A percentile compares a stretch with the other conserved stretches of the same genome.
Evolutionary conservation across 805 yeast genomes (phyloP).

Genomic region (Schwanniomyces polymorphus): DNA sequence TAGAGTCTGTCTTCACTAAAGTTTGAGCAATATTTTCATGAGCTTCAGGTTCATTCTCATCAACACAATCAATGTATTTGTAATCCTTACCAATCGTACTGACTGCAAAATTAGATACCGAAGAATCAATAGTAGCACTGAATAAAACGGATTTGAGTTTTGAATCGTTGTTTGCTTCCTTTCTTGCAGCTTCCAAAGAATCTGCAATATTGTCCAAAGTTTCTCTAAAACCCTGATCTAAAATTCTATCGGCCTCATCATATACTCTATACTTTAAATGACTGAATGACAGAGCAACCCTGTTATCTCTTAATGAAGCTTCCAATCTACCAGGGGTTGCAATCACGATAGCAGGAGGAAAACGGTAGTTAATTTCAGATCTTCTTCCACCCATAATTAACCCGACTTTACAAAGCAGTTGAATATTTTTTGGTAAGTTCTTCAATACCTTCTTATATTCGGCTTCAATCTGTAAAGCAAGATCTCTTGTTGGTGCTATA

Average conservation of each 20-base stretch:
- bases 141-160: slow-evolving; percentile 69
- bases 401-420: slow-evolving; percentile 33
- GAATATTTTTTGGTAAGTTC: slow-evolving; percentile 16
- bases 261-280: slow-evolving; percentile 65
- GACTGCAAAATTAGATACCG: slow-evolving; percentile 66
- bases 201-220: slow-evolving; percentile 61
- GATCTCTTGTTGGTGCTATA: slow-evolving; percentile 88
- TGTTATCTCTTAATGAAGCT: slow-evolving; percentile 55
- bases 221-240: slow-evolving; percentile 77
- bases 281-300: slow-evolving; percentile 46
- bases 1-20: slow-evolving; percentile 51
- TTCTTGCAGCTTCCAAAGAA: slow-evolving; percentile 38
- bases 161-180: slow-evolving; percentile 15
- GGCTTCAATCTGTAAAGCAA: slow-evolving; percentile 77
- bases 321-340: slow-evolving; percentile 88
- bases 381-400: slow-evolving; percentile 69
- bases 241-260: slow-evolving; percentile 89
- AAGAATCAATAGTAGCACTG: slow-evolving; percentile 82
- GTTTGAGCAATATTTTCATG: slow-evolving; percentile 78
- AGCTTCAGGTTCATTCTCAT: slow-evolving; percentile 65
- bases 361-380: slow-evolving; percentile 25
- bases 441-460: slow-evolving; percentile 53
- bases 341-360: slow-evolving; percentile 63
- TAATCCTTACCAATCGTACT: slow-evolving; percentile 53
- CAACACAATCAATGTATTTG: slow-evolving; percentile 71